phyloP scores from a whole-genome alignment of 768 basidiomycete genomes.

The Dioszegia aurantiaca region DNA sequence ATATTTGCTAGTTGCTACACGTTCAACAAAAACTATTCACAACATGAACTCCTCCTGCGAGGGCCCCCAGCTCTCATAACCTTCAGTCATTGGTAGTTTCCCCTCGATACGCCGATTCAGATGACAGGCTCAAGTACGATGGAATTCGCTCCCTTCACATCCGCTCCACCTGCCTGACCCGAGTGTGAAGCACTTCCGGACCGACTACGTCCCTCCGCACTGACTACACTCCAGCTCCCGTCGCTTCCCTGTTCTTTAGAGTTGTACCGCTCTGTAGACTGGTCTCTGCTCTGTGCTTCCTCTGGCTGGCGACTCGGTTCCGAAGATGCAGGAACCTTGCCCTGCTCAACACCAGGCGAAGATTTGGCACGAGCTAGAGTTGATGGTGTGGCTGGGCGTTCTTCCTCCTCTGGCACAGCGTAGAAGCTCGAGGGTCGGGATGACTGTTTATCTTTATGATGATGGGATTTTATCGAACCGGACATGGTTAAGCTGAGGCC shows the following conservation, averaged over 20 bases:
- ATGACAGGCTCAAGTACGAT: no score
- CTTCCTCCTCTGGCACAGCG: background rate
- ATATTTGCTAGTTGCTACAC: no score
- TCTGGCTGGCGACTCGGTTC: background rate
- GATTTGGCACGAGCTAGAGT: background rate
- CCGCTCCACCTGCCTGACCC: background rate
- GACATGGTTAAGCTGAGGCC: slow-evolving; percentile 5
- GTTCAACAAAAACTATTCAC: no score
- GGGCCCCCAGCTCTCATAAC: no score
- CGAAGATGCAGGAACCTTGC: background rate
- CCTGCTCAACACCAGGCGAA: background rate
- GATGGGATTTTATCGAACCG: background rate
- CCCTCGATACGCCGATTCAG: no score
- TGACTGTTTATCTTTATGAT: background rate
- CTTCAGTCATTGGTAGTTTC: no score
- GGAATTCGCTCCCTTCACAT: background rate
- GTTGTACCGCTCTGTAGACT: background rate
- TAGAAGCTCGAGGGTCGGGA: slow-evolving; percentile 4
- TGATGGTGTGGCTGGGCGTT: background rate
- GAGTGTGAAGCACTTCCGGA: background rate
- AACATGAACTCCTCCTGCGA: no score
- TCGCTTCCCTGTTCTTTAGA: slow-evolving; percentile 17
- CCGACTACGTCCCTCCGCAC: slow-evolving; percentile 14
- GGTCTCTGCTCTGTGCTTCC: background rate
- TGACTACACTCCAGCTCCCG: slow-evolving; percentile 27